Conservation (phyloP, 768 basidiomycete genomes). For the Phanerochaete carnosa region DNA sequence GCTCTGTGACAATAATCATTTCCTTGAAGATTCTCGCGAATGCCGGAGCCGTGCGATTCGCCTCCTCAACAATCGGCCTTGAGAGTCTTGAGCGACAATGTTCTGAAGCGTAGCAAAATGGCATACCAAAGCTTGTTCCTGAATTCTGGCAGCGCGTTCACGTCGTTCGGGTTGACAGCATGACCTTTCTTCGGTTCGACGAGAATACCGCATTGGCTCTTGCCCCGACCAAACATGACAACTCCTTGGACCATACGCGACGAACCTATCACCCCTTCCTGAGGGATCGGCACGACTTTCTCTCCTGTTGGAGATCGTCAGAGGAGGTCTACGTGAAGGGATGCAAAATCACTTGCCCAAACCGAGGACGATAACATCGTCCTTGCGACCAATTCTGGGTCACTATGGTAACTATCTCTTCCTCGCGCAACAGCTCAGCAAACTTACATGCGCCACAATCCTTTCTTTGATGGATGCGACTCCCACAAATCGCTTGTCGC, state of each 20-base stretch:
- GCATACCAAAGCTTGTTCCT: conserved; percentile 15
- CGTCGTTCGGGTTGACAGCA: conserved; percentile 10
- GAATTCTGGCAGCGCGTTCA: conserved; percentile 2
- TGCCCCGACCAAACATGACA: conserved; percentile 34
- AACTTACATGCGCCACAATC: conserved; percentile 13
- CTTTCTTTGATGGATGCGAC: conserved; percentile 15
- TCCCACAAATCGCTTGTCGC: conserved; percentile 12
- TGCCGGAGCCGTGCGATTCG: conserved; percentile 22
- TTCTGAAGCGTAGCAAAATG: not conserved
- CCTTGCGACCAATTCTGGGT: conserved; percentile 11
- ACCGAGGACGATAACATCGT: conserved; percentile 21
- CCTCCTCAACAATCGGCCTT: conserved; percentile 24
- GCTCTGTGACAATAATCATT: conserved; percentile 15
- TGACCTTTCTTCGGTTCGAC: conserved; percentile 29
- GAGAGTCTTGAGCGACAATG: not conserved
- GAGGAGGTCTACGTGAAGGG: no score
- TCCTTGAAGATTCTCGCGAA: conserved; percentile 31
- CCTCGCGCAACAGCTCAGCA: no score
- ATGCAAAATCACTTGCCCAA: conserved; percentile 1
- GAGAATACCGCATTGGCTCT: conserved; percentile 34
- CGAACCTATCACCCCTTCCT: conserved; percentile 10
- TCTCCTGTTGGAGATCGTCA: conserved; percentile 2
- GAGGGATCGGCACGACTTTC: conserved; percentile 12
- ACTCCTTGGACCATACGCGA: conserved; percentile 16
- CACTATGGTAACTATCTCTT: not conserved